These are phyloP conservation scores for Bipolaris victoriae DNA, from an alignment of 2,329 filamentous ascomycete genomes.

Conservation along the genomic window DNA sequence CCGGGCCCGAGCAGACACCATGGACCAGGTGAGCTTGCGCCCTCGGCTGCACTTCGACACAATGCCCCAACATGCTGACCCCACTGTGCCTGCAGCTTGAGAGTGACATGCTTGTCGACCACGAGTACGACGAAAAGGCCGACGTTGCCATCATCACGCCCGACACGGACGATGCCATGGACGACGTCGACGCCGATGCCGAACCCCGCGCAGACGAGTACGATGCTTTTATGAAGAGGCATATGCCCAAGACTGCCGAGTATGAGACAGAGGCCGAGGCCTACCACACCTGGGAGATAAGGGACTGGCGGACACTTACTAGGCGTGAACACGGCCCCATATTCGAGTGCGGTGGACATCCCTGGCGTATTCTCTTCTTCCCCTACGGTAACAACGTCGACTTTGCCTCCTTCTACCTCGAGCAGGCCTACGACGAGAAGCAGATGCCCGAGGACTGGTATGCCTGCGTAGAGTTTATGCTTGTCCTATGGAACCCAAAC, in stretches of 20 bases:
- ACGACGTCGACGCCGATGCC: slow-evolving; percentile 60
- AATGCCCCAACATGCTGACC: slow-evolving; percentile 16
- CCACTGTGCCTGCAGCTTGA: slow-evolving; percentile 55
- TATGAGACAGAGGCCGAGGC: slow-evolving; percentile 79
- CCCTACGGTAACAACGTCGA: slow-evolving; percentile 95
- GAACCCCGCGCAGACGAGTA: slow-evolving; percentile 65
- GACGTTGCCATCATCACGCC: slow-evolving; percentile 68
- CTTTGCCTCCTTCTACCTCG: slow-evolving; percentile 91
- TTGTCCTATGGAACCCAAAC: slow-evolving; percentile 93
- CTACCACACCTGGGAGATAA: slow-evolving; percentile 84
- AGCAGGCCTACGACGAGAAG: slow-evolving; percentile 84
- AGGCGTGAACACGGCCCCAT: slow-evolving; percentile 86
- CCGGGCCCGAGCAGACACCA: slow-evolving; percentile 25
- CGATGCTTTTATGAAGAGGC: slow-evolving; percentile 83
- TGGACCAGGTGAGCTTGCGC: slow-evolving; percentile 49
- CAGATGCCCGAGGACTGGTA: slow-evolving; percentile 88
- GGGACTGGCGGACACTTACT: slow-evolving; percentile 76
- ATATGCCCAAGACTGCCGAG: slow-evolving; percentile 78
- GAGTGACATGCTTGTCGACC: slow-evolving; percentile 68
- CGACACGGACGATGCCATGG: slow-evolving; percentile 64
- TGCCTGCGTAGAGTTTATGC: slow-evolving; percentile 91
- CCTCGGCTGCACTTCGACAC: slow-evolving; percentile 1
- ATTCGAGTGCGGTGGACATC: slow-evolving; percentile 84
- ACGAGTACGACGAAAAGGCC: slow-evolving; percentile 67
- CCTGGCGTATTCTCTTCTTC: slow-evolving; percentile 96